Evolutionary conservation across 257 asterid species (phyloP).

Genomic region (Solanum sitiens): DNA sequence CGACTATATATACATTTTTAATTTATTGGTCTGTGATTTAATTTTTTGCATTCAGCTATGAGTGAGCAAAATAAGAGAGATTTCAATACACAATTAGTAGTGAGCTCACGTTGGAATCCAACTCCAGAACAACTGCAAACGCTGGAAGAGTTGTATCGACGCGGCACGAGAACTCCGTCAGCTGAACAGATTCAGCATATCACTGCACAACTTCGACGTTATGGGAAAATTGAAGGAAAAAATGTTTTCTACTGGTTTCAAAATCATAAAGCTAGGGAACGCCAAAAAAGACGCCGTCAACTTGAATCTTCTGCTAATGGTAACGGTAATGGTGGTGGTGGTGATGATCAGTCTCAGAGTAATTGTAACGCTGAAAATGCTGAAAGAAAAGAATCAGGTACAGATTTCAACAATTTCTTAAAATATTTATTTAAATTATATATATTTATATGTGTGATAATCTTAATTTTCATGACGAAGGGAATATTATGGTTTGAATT

Average conservation of each 20-base stretch:
- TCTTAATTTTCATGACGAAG: neutral
- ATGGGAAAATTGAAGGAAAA: conserved; percentile 91
- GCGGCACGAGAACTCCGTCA: conserved; percentile 80
- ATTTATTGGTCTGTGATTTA: neutral
- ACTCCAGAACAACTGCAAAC: conserved; percentile 87
- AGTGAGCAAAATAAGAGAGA: conserved; percentile 65
- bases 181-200: conserved; percentile 92
- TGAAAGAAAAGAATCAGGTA: conserved; percentile 39
- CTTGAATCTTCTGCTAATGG: conserved; percentile 34
- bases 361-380: conserved; percentile 8
- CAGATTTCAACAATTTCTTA: neutral
- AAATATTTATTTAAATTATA: no score
- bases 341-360: conserved; percentile 11
- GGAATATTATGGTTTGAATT: neutral
- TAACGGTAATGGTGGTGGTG: neutral
- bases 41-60: conserved; percentile 24
- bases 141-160: conserved; percentile 64
- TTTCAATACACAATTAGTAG: conserved; percentile 51
- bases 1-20: neutral
- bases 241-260: conserved; percentile 97
- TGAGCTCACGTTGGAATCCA: conserved; percentile 92
- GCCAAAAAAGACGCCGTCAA: conserved; percentile 85
- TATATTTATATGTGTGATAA: neutral
- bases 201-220: conserved; percentile 64
- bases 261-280: conserved; percentile 88